Base-by-base conservation (phyloP, 177 flowering plant genomes). In the Telopea speciosissima region DNA sequence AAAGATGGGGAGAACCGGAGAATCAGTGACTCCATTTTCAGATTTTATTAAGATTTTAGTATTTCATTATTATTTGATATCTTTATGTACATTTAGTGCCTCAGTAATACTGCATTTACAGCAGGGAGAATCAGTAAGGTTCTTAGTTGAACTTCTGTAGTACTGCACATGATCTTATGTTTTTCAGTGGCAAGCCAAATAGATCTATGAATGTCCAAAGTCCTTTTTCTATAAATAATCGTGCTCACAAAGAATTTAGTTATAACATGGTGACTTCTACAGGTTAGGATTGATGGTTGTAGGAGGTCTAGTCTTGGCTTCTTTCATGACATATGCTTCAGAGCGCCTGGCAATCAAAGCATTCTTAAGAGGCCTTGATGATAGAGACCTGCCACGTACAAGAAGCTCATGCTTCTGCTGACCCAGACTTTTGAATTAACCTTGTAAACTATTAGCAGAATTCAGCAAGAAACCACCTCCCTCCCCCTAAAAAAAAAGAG, bases 251-350 rank as follows among this genome's bases (percentile, higher is more conserved):
- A 45, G 19, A 45, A 3, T 45, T 11, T 12, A 45, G 19, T 45
- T 45, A 45, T 45, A 33, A 45, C 19, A 45, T 45, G 54, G 54
- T 45, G 14, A 45, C 54, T 45, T 45, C 8, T 45, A 45, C 97
- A 95, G 99, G 89, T 79, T 95, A 74, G 99, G 97, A 45, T 79
- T 93, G 86, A 93, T 95, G 90, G 96, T 89, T 52, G 88, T 54
- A 1, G 96, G 92, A 59, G 96, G 93, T 40, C 12, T 95, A 25
- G 68, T 90, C 63, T 81, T 91, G 81, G 93, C 92, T 24, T 86
- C 96, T 54, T 95, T 93, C 85, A 91, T 93, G 99, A 91, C 99
- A 62, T 88, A 90, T 79, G 92, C 97, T 75, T 77, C 99, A 0
- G 98, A 95, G 84, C 97, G 87, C 78, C 94, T 95, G 24, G 88